Evolutionary conservation across 169 alveolate species (phyloP).

Genomic region (Cystoisospora suis): DNA sequence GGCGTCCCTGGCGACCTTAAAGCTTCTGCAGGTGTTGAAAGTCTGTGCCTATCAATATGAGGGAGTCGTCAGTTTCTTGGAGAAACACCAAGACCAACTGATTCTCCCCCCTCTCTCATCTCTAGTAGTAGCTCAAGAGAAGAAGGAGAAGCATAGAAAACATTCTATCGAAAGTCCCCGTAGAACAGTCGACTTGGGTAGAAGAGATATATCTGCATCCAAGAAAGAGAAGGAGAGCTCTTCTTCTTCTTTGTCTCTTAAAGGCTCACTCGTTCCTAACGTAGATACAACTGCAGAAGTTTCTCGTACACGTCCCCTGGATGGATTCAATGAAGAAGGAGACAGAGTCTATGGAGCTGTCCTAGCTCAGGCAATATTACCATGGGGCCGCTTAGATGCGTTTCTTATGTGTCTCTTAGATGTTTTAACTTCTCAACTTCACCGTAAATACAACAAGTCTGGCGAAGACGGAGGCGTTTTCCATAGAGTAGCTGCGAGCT

Average conservation of each 20-base stretch:
- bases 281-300: not conserved
- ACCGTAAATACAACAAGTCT: too few species aligned
- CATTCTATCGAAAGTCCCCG: not conserved
- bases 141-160: not conserved
- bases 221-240: not conserved
- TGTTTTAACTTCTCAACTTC: not conserved
- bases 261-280: not conserved
- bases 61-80: not conserved
- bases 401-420: not conserved
- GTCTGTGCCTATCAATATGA: not conserved
- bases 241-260: not conserved
- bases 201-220: too few species aligned
- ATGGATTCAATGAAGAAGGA: not conserved
- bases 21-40: slow-evolving; percentile 2
- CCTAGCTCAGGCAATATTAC: not conserved
- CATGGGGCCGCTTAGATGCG: not conserved
- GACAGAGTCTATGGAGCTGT: not conserved
- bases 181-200: not conserved
- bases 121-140: not conserved
- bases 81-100: not conserved
- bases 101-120: not conserved
- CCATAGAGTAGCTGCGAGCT: too few species aligned
- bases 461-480: too few species aligned
- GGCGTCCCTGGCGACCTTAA: not conserved
- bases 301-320: not conserved